Percentiles rank a stretch among this genome's conserved stretches.
phyloP scores from a whole-genome alignment of 768 basidiomycete species.

The Rubroboletus pulcherrimus region DNA sequence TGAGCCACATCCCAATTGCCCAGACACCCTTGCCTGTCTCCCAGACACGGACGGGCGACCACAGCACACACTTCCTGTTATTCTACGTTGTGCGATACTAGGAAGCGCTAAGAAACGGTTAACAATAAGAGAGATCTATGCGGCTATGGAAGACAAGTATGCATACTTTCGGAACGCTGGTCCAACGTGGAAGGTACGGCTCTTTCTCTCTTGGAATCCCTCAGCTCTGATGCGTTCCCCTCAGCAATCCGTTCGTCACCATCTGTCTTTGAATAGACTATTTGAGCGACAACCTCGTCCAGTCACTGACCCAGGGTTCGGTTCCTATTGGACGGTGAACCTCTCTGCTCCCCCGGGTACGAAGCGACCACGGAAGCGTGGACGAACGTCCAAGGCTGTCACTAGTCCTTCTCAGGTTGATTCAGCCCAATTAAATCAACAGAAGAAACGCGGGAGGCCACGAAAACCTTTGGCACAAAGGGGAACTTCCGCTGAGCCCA shows the following conservation, averaged over 20 bases:
- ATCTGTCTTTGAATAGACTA: constrained; percentile 75
- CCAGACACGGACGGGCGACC: constrained; percentile 77
- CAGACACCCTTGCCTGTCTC: constrained; percentile 71
- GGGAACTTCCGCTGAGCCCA: constrained; percentile 17
- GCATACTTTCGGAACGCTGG: constrained; percentile 78
- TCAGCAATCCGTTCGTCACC: constrained; percentile 86
- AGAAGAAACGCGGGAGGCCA: constrained; percentile 43
- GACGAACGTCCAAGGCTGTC: constrained; percentile 51
- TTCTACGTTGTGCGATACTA: constrained; percentile 79
- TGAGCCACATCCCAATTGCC: constrained; percentile 70
- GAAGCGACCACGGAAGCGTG: constrained; percentile 79
- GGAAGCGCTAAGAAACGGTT: constrained; percentile 71
- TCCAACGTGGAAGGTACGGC: constrained; percentile 76
- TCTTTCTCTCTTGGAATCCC: background rate
- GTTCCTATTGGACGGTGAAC: constrained; percentile 90
- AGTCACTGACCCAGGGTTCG: constrained; percentile 81
- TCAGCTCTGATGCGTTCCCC: constrained; percentile 8
- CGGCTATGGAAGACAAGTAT: constrained; percentile 83
- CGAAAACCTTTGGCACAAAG: constrained; percentile 26
- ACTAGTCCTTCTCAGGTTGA: constrained; percentile 15
- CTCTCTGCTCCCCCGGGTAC: constrained; percentile 80
- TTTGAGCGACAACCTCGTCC: constrained; percentile 82
- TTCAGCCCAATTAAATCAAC: constrained; percentile 9
- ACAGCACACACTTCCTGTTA: constrained; percentile 81
- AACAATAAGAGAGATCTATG: constrained; percentile 83